Evolutionary conservation across 2,329 filamentous ascomycete species (phyloP), one percentile per base, ranked within the genome.

Genomic region (Diplocarpon mali): DNA sequence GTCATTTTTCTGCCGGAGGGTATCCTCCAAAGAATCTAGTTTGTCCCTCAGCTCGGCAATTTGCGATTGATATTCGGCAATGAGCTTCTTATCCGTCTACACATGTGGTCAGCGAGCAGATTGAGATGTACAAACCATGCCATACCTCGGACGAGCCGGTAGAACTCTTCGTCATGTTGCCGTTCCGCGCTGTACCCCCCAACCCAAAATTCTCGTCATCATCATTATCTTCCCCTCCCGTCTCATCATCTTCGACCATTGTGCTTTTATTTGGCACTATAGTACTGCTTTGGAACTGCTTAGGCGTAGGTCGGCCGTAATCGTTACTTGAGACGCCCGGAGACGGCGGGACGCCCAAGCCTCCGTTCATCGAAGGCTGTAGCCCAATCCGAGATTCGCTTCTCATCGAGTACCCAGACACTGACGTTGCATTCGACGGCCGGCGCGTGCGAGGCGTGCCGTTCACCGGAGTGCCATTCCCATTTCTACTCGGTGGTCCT

Each of bases 251-350:
- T 63, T 98, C 92, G 1, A 96, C 79, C 81, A 96, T 89, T 0
- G 85, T 95, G 58, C 90, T 94, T 67, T 96, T 98, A 62, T 95
- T 96, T 0, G 92, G 92, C 28, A 96, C 84, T 57, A 96, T 94
- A 0, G 88, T 96, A 61, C 94, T 96, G 61, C 84, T 90, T 61
- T 95, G 89, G 53, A 94, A 88, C 31, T 88, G 88, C 61, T 93
- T 95, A 13, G 85, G 83, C 53, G 85, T 76, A 4, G 89, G 89
- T 37, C 85, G 75, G 35, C 83, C 81, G 52, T 79, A 83, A 42
- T 83, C 79, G 56, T 79, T 78, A 38, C 72, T 72, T 6, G 69
- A 69, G 39, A 76, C 51, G 42, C 72, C 70, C 7, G 78, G 78
- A 10, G 78, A 81, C 10, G 73, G 70, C 48, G 76, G 80, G 38